Conservation (phyloP, 495 filamentous ascomycete species). For the Entonaema liquescens region DNA sequence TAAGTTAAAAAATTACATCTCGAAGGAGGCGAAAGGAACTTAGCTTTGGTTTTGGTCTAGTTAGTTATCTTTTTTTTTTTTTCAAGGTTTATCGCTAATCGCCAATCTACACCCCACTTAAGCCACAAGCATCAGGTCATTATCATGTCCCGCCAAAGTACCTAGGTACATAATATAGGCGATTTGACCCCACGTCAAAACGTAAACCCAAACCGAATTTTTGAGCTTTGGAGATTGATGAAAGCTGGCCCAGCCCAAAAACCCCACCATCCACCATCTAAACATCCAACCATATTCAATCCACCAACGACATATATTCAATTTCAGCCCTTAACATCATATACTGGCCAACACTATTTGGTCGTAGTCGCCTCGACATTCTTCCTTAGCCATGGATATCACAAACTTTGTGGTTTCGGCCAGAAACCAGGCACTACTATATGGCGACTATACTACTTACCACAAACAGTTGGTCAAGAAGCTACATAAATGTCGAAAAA, state of each 20-base stretch:
- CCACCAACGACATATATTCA: constrained; percentile 2
- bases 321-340: background rate
- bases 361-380: background rate
- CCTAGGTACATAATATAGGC: background rate
- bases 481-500: constrained; percentile 83
- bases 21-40: background rate
- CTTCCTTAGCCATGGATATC: constrained; percentile 76
- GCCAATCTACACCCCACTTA: constrained; percentile 6
- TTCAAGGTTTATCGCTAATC: constrained; percentile 21
- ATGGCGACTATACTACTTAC: constrained; percentile 90
- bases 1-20: background rate
- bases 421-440: constrained; percentile 80
- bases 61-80: constrained; percentile 5
- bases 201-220: constrained; percentile 12
- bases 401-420: constrained; percentile 81
- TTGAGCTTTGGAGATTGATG: constrained; percentile 1
- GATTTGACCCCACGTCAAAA: constrained; percentile 16
- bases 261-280: constrained; percentile 10
- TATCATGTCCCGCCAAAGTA: background rate
- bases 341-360: background rate
- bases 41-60: background rate
- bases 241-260: constrained; percentile 5
- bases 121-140: constrained; percentile 18
- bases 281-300: too few relatives aligned
- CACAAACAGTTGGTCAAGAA: constrained; percentile 80